These are phyloP conservation scores for Isabelozyma heimii DNA, from an alignment of 805 yeast species.

Conservation along the genomic window DNA sequence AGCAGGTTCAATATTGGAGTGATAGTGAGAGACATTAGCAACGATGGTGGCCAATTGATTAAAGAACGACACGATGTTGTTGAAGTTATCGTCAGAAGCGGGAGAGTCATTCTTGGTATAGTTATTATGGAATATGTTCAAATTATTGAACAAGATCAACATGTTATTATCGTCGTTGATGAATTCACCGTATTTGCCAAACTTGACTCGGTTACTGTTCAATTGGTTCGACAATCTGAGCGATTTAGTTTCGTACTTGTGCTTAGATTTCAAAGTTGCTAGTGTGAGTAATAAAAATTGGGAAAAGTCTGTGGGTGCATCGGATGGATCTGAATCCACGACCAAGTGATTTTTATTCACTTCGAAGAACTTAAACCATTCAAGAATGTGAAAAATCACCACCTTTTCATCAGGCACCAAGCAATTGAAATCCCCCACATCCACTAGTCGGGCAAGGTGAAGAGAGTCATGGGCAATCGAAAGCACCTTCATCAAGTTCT, in stretches of 20 bases:
- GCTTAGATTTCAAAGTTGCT: slow-evolving; percentile 17
- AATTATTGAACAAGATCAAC: not conserved
- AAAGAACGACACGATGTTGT: not conserved
- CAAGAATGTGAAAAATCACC: slow-evolving; percentile 54
- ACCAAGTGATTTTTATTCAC: slow-evolving; percentile 1
- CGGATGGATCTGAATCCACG: not conserved
- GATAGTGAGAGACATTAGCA: slow-evolving; percentile 5
- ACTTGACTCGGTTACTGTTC: slow-evolving; percentile 7
- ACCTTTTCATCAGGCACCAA: slow-evolving; percentile 59
- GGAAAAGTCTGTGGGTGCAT: not conserved
- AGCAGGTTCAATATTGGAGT: slow-evolving; percentile 5
- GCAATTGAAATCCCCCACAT: slow-evolving; percentile 50
- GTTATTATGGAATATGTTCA: not conserved
- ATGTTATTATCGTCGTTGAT: not conserved
- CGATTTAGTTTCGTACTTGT: slow-evolving; percentile 29
- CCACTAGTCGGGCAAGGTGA: slow-evolving; percentile 52
- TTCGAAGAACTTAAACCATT: slow-evolving; percentile 51
- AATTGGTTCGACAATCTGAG: slow-evolving; percentile 26
- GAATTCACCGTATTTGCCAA: slow-evolving; percentile 2
- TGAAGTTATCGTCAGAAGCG: not conserved
- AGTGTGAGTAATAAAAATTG: not conserved
- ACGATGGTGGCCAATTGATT: slow-evolving; percentile 3
- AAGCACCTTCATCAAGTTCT: slow-evolving; percentile 36
- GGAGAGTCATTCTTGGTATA: not conserved
- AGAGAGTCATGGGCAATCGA: slow-evolving; percentile 40